phyloP scores from a whole-genome alignment of 2,329 filamentous ascomycete species.

The Scytalidium lignicola region DNA sequence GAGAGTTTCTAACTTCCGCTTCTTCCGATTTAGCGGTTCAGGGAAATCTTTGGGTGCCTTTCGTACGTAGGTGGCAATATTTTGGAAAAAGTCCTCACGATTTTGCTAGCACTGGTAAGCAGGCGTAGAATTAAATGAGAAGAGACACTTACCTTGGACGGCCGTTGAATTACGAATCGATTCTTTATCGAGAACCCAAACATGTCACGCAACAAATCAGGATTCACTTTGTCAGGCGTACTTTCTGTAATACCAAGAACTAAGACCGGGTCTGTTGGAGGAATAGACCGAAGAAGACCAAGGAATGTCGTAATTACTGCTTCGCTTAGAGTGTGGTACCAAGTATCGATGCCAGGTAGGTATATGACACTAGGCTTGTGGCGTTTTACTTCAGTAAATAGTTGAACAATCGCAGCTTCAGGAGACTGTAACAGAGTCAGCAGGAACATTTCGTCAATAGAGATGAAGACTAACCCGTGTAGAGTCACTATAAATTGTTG shows the following conservation, averaged over 20 bases:
- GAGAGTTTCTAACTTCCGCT: conserved; percentile 72
- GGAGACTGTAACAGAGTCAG: conserved; percentile 19
- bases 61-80: conserved; percentile 69
- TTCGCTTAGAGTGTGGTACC: conserved; percentile 60
- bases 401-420: conserved; percentile 83
- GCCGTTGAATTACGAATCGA: conserved; percentile 63
- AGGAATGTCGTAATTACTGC: conserved; percentile 77
- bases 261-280: conserved; percentile 86
- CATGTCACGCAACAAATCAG: conserved; percentile 64
- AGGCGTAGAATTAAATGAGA: neutral
- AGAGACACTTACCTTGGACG: conserved; percentile 48
- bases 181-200: conserved; percentile 85
- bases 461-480: conserved; percentile 53
- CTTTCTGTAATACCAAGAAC: conserved; percentile 80
- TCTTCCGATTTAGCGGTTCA: conserved; percentile 80
- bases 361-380: conserved; percentile 96
- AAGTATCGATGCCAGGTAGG: conserved; percentile 83
- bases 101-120: conserved; percentile 40
- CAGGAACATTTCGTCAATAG: neutral
- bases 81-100: conserved; percentile 75
- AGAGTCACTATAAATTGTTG: conserved; percentile 78
- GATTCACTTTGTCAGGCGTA: conserved; percentile 55
- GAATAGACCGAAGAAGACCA: conserved; percentile 73
- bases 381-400: conserved; percentile 87
- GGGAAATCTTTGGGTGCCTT: conserved; percentile 83